Percentiles rank a stretch among this genome's conserved stretches.
phyloP scores from a whole-genome alignment of 768 basidiomycete species.

The Amanita exitialis region DNA sequence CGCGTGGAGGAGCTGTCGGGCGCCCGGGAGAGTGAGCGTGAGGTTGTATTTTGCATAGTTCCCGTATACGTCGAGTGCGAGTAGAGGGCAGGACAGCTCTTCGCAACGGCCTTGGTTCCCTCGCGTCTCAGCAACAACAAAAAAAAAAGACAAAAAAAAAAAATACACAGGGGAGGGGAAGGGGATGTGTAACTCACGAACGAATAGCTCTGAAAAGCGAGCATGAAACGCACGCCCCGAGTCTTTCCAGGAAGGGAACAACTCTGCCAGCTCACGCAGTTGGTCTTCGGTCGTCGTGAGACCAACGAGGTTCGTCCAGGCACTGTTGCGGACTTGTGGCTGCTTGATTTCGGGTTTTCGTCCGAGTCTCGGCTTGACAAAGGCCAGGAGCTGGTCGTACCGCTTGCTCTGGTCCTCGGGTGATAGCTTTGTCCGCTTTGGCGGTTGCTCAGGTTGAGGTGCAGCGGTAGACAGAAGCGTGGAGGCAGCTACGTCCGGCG shows the following conservation, averaged over 20 bases:
- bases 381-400: conserved; percentile 25
- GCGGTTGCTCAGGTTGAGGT: not conserved
- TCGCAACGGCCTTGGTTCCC: conserved; percentile 46
- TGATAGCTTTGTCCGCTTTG: conserved; percentile 16
- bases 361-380: conserved; percentile 29
- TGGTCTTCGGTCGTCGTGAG: conserved; percentile 41
- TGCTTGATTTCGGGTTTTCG: conserved; percentile 22
- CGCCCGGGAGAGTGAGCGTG: conserved; percentile 38
- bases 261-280: conserved; percentile 31
- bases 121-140: not conserved
- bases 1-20: conserved; percentile 47
- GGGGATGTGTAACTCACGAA: conserved; percentile 31
- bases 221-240: conserved; percentile 27
- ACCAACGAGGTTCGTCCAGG: conserved; percentile 42
- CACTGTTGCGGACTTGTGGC: conserved; percentile 29
- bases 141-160: not conserved
- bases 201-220: conserved; percentile 35
- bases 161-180: not conserved
- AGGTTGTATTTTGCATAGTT: conserved; percentile 55
- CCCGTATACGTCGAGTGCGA: conserved; percentile 53
- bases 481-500: conserved; percentile 3
- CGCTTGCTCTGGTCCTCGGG: conserved; percentile 19
- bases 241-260: conserved; percentile 43
- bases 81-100: conserved; percentile 40
- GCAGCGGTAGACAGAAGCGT: not conserved